Evolutionary conservation across 78 protist species (phyloP).

Genomic region (Dictyostelium capitatum): DNA sequence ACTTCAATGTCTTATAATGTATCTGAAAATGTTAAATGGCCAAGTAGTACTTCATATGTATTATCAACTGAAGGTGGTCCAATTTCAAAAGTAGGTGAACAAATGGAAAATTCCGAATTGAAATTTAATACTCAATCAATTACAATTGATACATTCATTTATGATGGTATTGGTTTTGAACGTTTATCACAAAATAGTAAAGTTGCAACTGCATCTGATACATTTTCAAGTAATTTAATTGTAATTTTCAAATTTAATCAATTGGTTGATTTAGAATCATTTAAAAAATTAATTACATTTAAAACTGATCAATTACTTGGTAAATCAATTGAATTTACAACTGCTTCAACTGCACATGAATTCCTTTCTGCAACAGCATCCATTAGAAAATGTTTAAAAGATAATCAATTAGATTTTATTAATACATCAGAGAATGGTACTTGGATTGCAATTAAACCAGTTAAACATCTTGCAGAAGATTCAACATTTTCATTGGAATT

Average conservation of each 20-base stretch:
- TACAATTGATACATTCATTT: background rate
- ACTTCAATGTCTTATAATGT: background rate
- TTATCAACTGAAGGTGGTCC: slow-evolving; percentile 44
- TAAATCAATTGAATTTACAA: slow-evolving; percentile 6
- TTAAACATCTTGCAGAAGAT: background rate
- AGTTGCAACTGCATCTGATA: background rate
- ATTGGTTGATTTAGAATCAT: slow-evolving; percentile 6
- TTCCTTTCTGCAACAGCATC: background rate
- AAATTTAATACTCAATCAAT: background rate
- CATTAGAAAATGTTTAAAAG: background rate
- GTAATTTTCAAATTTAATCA: slow-evolving; percentile 39
- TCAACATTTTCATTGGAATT: background rate
- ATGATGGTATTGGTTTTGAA: background rate
- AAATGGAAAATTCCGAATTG: slow-evolving; percentile 13
- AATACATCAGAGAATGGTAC: background rate
- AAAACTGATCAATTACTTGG: slow-evolving; percentile 8
- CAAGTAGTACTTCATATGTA: background rate
- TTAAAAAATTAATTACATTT: slow-evolving; percentile 10
- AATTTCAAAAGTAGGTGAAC: background rate
- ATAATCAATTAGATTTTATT: background rate
- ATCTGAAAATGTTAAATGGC: background rate
- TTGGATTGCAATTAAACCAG: slow-evolving; percentile 5
- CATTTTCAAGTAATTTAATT: background rate
- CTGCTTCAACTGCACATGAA: background rate
- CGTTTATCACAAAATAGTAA: background rate